phyloP scores from a whole-genome alignment of 305 asterid species.

The Solanum hybrid region DNA sequence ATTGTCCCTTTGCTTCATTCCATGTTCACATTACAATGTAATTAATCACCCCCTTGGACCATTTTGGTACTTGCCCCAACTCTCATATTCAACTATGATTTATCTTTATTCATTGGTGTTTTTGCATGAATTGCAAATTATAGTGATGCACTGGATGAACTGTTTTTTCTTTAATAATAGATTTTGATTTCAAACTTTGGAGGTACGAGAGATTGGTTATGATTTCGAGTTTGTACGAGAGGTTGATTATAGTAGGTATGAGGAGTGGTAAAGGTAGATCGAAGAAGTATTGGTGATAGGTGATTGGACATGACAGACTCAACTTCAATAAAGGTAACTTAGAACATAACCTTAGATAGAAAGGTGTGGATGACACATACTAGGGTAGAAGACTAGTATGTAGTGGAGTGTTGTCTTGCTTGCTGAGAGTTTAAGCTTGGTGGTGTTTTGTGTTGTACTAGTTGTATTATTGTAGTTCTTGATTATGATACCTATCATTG shows the following conservation, averaged over 20 bases:
- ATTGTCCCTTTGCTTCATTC: not conserved
- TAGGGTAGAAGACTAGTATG: not conserved
- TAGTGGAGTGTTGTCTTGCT: not conserved
- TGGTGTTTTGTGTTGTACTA: not conserved
- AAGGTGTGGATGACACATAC: not conserved
- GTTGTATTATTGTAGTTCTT: not conserved
- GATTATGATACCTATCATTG: not conserved
- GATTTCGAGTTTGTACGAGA: too few relatives aligned
- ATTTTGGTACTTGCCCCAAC: not conserved
- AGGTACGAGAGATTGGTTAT: not conserved
- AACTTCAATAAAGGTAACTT: not conserved
- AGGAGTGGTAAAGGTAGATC: not conserved
- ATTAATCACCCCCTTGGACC: not conserved
- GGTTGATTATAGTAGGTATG: not conserved
- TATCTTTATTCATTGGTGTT: not conserved
- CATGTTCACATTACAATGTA: not conserved
- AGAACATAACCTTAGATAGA: not conserved
- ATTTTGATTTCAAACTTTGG: not conserved
- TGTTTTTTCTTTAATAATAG: not conserved
- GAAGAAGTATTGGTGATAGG: not conserved
- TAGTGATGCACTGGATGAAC: not conserved
- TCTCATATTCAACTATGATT: not conserved
- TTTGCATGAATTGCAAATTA: not conserved
- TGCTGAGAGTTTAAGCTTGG: not conserved
- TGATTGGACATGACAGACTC: not conserved